Percentiles rank a stretch among this genome's conserved stretches.
Conservation (phyloP, 2,329 filamentous ascomycete genomes). For the Aspergillus aculeatus region DNA sequence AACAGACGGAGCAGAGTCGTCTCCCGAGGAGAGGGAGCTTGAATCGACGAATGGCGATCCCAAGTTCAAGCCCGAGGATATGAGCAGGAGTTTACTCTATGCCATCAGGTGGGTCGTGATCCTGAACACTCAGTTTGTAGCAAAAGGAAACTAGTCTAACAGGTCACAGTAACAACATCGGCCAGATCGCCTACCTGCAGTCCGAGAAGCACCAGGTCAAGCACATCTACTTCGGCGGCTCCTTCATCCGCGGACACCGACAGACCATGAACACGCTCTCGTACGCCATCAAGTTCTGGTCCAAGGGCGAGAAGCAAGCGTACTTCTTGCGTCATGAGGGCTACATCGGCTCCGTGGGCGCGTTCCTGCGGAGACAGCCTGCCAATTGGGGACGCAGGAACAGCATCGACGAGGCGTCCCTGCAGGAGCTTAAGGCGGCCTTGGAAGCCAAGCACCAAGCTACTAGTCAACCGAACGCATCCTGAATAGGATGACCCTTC, state of each 20-base stretch:
- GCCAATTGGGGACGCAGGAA: slow-evolving; percentile 84
- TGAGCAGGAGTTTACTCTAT: slow-evolving; percentile 87
- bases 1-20: slow-evolving; percentile 66
- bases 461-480: not conserved
- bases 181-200: slow-evolving; percentile 96
- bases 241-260: slow-evolving; percentile 91
- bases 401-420: slow-evolving; percentile 61
- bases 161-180: slow-evolving; percentile 79
- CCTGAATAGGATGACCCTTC: slow-evolving; percentile 1
- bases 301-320: slow-evolving; percentile 86
- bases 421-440: slow-evolving; percentile 19
- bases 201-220: slow-evolving; percentile 89
- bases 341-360: slow-evolving; percentile 89
- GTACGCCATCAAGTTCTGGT: slow-evolving; percentile 98
- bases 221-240: slow-evolving; percentile 96
- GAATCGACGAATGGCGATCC: slow-evolving; percentile 37
- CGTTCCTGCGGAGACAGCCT: slow-evolving; percentile 88
- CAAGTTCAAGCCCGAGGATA: slow-evolving; percentile 75
- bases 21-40: slow-evolving; percentile 51
- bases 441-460: not conserved
- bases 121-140: slow-evolving; percentile 4
- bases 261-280: slow-evolving; percentile 98
- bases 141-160: slow-evolving; percentile 23
- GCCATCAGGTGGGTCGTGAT: slow-evolving; percentile 64
- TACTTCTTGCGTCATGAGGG: slow-evolving; percentile 96